Evolutionary conservation across 495 filamentous ascomycete species (phyloP), one percentile per base, ranked within the genome.

Genomic region (Xylaria intraflava): DNA sequence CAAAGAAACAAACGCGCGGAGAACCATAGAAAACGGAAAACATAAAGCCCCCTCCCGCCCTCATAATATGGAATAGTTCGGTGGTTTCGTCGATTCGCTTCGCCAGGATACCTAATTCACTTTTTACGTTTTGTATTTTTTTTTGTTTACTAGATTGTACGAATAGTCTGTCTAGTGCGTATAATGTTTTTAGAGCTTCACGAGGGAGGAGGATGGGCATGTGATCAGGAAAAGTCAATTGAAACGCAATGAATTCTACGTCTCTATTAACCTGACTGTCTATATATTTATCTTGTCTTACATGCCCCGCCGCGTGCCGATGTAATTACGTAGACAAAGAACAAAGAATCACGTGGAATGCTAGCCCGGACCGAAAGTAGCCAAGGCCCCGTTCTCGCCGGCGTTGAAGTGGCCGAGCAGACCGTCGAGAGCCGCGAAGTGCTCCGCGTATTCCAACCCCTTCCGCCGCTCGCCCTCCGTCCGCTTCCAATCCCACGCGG

Each of bases 401-500:
- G 75, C 71, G 16, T 77, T 68, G 54, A 79, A 81, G 51, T 72
- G 50, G 23, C 58, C 38, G 36, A 75, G 72, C n/a, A 76, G 60
- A 9, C 66, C 72, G 31, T 81, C 78, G 47, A 81, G 62, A 22
- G 73, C 68, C n/a, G 70, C 70, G 53, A 81, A 77, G 60, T 79
- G 68, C 43, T 66, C 62, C 0, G 72, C 78, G 43, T 70, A 69
- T 62, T 73, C 66, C 61, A 78, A 55, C 6, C 78, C 78, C 55
- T 66, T 74, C 47, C 65, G 55, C 31, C 76, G 68, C 58, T 76
- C 63, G 3, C 56, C 50, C 62, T 79, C 78, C 0, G 77, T 67
- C 19, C 58, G 55, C 51, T 60, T 68, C 77, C 77, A 81, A 53
- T 78, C 72, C 76, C 77, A 79, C 54, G 67, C 66, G 0, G 45